These are phyloP conservation scores for Fonsecaea multimorphosa DNA, from an alignment of 2,329 filamentous ascomycete species.

Conservation along the genomic window DNA sequence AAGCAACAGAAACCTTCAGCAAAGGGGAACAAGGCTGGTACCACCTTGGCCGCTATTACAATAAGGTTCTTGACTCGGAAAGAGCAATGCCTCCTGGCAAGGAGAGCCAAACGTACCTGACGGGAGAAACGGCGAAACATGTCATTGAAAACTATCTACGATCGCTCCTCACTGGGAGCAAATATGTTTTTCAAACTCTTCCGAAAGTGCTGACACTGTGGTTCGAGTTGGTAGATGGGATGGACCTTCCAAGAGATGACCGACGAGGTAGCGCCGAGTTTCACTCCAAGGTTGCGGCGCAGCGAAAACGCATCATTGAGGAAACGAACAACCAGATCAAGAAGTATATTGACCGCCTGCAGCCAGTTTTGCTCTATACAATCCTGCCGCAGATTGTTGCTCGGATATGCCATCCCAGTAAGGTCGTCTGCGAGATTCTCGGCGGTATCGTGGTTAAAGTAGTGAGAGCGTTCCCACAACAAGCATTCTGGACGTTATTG, in stretches of 20 bases:
- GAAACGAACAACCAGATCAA: slow-evolving; percentile 75
- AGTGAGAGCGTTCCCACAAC: slow-evolving; percentile 84
- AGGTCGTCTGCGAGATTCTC: slow-evolving; percentile 76
- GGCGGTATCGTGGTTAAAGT: slow-evolving; percentile 83
- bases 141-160: slow-evolving; percentile 94
- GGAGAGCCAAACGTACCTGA: slow-evolving; percentile 76
- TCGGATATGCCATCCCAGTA: slow-evolving; percentile 87
- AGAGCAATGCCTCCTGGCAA: slow-evolving; percentile 76
- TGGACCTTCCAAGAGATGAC: slow-evolving; percentile 65
- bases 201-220: slow-evolving; percentile 91
- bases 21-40: slow-evolving; percentile 97
- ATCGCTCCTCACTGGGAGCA: slow-evolving; percentile 85
- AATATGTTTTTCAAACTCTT: slow-evolving; percentile 93
- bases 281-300: slow-evolving; percentile 53
- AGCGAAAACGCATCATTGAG: slow-evolving; percentile 69
- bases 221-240: slow-evolving; percentile 84
- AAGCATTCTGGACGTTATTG: slow-evolving; percentile 88
- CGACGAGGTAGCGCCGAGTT: slow-evolving; percentile 58
- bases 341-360: slow-evolving; percentile 71
- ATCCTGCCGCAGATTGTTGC: slow-evolving; percentile 92
- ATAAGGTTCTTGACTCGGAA: slow-evolving; percentile 91
- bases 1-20: slow-evolving; percentile 62
- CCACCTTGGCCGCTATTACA: slow-evolving; percentile 95
- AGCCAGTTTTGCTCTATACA: slow-evolving; percentile 57
- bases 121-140: slow-evolving; percentile 82